Base-by-base conservation (phyloP, 805 yeast genomes). In the Kuraishia hungarica region DNA sequence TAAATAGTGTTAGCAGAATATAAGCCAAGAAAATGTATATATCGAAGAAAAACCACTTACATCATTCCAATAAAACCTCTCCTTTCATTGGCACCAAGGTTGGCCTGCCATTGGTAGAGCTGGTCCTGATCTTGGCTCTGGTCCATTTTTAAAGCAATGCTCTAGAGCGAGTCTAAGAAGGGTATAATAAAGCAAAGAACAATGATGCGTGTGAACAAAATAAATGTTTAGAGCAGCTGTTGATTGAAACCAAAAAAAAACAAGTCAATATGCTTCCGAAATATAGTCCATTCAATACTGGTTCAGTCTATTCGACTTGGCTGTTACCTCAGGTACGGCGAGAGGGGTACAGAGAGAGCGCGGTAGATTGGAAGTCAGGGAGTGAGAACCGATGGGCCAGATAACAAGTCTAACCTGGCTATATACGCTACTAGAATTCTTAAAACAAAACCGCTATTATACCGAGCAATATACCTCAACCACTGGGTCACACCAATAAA, bases 11-110 rank as follows among this genome's bases (percentile, higher is more conserved):
- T 35, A 35, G 43, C 11, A 35, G 17, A 15, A 35, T 35, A 13
- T 8, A 10, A 13, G n/a, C 17, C 4, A 13, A 10, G 17, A 35
- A 35, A 35, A 15, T 3, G n/a, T n/a, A n/a, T 13, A 35, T 8
- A 35, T 35, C 17, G n/a, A 17, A 7, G 11, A 5, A 5, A 5
- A 26, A 26, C 8, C 43, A 35, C 43, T 35, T 35, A 35, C 43
- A 35, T 35, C 43, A 67, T 62, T 26, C 62, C 67, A 29, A 69
- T 64, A 57, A 70, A 70, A 46, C 67, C 70, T 10, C 60, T 50
- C 51, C 73, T 60, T 50, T 69, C 73, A 39, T 67, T 62, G 15
- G 66, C 61, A 1, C 65, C 57, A 19, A 69, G 61, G 49, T 63
- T 67, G 10, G 55, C n/a, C 50, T 53, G 55, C 55, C 55, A 53